These are phyloP conservation scores for Saccharomyces hybrid DNA, from an alignment of 1,139 yeast species.

Conservation along the genomic window DNA sequence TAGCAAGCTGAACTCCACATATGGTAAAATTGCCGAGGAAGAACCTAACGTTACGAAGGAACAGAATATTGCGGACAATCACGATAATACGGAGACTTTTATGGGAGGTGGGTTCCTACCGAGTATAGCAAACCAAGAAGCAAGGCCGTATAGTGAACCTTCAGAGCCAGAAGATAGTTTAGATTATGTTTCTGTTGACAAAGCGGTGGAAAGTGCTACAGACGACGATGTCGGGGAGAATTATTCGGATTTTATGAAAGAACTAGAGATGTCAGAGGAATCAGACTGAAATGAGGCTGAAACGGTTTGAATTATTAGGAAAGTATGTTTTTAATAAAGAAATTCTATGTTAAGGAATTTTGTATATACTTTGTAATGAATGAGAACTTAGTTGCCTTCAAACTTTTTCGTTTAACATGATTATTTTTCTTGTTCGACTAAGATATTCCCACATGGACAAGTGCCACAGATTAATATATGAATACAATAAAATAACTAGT, in stretches of 20 bases:
- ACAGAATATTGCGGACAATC: slow-evolving; percentile 9
- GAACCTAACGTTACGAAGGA: slow-evolving; percentile 10
- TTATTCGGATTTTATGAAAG: slow-evolving; percentile 23
- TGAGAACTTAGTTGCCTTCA: background rate
- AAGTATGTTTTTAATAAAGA: background rate
- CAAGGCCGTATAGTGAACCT: background rate
- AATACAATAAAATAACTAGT: background rate
- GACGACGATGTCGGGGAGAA: slow-evolving; percentile 14
- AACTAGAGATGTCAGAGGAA: slow-evolving; percentile 11
- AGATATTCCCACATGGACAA: background rate
- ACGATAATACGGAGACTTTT: slow-evolving; percentile 7
- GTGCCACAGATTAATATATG: background rate
- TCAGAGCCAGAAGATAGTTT: background rate
- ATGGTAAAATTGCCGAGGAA: slow-evolving; percentile 44
- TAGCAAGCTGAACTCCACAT: slow-evolving; percentile 55
- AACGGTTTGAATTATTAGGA: background rate
- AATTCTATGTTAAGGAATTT: background rate
- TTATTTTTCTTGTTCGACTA: background rate
- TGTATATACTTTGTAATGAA: background rate
- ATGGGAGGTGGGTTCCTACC: slow-evolving; percentile 23
- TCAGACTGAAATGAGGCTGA: background rate
- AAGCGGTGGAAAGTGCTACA: slow-evolving; percentile 1
- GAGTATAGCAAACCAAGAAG: background rate
- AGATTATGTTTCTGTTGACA: background rate
- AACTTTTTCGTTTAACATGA: background rate